Evolutionary conservation across 768 basidiomycete species (phyloP), one percentile per base, ranked within the genome.

Genomic region (Cubamyces sp.): DNA sequence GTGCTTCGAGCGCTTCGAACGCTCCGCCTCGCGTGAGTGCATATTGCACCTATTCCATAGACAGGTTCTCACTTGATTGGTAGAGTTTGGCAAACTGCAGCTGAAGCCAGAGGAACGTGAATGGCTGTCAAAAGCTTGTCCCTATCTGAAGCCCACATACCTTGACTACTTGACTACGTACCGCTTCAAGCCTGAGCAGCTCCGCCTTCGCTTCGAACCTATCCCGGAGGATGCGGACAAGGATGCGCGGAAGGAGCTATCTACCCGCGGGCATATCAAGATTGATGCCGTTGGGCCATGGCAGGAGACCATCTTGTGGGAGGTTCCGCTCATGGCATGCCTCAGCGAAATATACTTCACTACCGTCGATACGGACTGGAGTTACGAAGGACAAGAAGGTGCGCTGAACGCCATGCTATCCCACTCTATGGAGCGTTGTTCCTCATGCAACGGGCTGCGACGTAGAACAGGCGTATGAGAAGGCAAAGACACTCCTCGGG

Each of bases 271-370:
- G 0, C 46, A 64, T 14, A 75, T 96, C 39, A 85, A 92, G 67
- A 90, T 99, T 55, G 85, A 87, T 64, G 83, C 85, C 5, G 69
- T 69, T 28, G 95, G 93, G 7, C 81, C 81, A 5, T 96, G 94
- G 94, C 75, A 76, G 0, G 92, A 95, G 66, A 83, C 91, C 7
- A 96, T 98, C 60, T 77, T 97, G 26, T 99, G 96, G 87, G 97
- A 98, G 76, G 94, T 98, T 1, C 96, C 94, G 1, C 77, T 98
- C 53, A 95, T 98, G 94, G 87, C 94, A 15, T 87, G 87, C 64
- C 78, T 99, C 53, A 94, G 92, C 69, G 94, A 99, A 73, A 85
- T 87, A 19, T 96, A 93, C 76, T 99, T 96, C 76, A 80, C 76
- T 19, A 81, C 82, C 18, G 87, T 85, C 40, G 83, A 84, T 67